phyloP scores from a whole-genome alignment of 2,329 filamentous ascomycete species.

The Botrytis fabae region DNA sequence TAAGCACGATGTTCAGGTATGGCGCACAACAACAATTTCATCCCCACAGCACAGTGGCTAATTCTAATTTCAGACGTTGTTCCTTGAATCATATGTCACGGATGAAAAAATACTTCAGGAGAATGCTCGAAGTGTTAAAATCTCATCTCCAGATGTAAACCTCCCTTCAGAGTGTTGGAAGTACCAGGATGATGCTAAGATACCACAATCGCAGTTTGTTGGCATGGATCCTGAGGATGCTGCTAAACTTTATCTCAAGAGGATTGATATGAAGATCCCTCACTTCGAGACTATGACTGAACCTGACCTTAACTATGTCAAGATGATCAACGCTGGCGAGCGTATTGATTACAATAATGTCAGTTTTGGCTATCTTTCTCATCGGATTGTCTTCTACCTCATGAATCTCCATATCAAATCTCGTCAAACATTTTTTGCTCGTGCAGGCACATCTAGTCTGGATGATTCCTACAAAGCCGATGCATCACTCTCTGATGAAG shows the following conservation, averaged over 20 bases:
- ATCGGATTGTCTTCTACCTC: constrained; percentile 97
- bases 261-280: constrained; percentile 90
- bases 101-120: constrained; percentile 93
- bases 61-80: constrained; percentile 67
- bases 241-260: constrained; percentile 83
- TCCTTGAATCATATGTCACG: constrained; percentile 94
- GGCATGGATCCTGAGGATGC: constrained; percentile 92
- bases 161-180: constrained; percentile 15
- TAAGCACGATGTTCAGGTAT: constrained; percentile 91
- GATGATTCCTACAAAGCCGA: constrained; percentile 93
- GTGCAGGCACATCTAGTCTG: constrained; percentile 81
- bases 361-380: constrained; percentile 92
- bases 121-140: constrained; percentile 96
- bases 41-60: constrained; percentile 19
- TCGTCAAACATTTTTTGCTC: constrained; percentile 87
- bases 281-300: constrained; percentile 98
- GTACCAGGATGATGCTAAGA: constrained; percentile 13
- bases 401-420: constrained; percentile 97
- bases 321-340: constrained; percentile 97
- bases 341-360: constrained; percentile 95
- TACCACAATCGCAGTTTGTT: constrained; percentile 62
- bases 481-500: constrained; percentile 77
- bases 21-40: constrained; percentile 26
- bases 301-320: constrained; percentile 91
- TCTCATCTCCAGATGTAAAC: constrained; percentile 87